Evolutionary conservation across 495 filamentous ascomycete genomes (phyloP).

Genomic region (Penicillium paradoxum): DNA sequence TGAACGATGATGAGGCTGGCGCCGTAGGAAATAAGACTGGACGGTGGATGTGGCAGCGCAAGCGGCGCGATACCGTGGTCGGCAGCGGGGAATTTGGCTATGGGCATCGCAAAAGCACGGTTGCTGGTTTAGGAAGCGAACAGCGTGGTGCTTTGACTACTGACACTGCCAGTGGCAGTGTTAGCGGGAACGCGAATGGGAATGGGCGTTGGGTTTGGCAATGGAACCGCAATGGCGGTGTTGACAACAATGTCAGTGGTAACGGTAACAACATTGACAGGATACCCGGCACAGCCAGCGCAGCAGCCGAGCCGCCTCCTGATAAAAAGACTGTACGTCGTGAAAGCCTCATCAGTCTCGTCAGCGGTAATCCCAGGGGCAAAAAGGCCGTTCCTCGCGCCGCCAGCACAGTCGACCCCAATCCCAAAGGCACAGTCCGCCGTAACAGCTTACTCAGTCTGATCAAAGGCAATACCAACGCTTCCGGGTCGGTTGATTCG

Average conservation of each 20-base stretch:
- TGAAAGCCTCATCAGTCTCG: not conserved
- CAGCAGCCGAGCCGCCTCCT: not conserved
- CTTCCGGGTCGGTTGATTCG: not conserved
- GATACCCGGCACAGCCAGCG: not conserved
- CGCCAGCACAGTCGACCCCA: not conserved
- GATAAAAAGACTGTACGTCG: not conserved
- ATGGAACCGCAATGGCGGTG: not conserved
- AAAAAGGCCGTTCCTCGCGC: not conserved
- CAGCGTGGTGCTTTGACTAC: not conserved
- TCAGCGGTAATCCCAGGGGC: not conserved
- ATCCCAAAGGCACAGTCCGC: not conserved
- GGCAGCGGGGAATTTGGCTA: not conserved
- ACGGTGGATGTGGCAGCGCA: slow-evolving; percentile 2
- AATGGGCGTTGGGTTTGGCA: slow-evolving; percentile 8
- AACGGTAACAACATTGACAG: not conserved
- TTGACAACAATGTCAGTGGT: not conserved
- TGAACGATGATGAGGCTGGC: slow-evolving; percentile 2
- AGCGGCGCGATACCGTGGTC: not conserved
- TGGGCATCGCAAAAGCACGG: not conserved
- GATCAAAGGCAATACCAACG: not conserved
- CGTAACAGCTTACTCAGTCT: not conserved
- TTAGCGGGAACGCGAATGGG: not conserved
- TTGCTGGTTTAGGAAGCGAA: not conserved
- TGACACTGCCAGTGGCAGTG: not conserved
- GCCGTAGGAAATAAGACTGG: not conserved